These are phyloP conservation scores for Trametes hirsuta DNA, from an alignment of 1,284 basidiomycete species.

Conservation along the genomic window DNA sequence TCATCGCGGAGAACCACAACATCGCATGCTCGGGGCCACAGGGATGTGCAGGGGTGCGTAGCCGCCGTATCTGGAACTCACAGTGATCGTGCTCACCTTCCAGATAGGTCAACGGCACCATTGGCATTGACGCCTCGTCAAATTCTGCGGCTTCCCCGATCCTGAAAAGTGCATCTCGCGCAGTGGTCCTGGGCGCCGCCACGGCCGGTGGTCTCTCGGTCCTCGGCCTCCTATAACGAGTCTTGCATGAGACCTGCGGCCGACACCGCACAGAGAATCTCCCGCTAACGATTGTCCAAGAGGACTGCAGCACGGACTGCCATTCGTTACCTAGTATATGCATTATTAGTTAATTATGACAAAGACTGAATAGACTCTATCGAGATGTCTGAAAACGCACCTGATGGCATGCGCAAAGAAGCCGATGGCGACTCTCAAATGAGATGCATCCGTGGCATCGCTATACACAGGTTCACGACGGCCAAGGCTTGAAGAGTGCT, in stretches of 20 bases:
- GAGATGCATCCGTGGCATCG: no score
- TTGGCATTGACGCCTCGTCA: background rate
- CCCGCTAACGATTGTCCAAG: constrained; percentile 12
- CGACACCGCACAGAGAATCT: background rate
- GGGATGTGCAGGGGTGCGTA: constrained; percentile 17
- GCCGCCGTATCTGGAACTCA: background rate
- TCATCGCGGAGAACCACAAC: constrained; percentile 21
- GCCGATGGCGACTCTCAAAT: no score
- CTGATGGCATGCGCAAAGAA: no score
- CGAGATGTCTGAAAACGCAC: no score
- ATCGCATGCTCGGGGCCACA: constrained; percentile 17
- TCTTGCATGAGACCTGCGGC: background rate
- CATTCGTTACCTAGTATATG: constrained; percentile 14
- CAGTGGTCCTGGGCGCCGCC: constrained; percentile 3
- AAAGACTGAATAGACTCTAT: background rate
- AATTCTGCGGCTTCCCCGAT: constrained; percentile 12
- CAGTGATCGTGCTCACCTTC: background rate
- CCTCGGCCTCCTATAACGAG: constrained; percentile 10
- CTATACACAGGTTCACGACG: no score
- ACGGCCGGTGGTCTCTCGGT: constrained; percentile 5
- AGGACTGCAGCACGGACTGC: constrained; percentile 24
- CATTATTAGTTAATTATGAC: constrained; percentile 10
- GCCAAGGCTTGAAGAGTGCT: no score
- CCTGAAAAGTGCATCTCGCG: background rate
- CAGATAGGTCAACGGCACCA: constrained; percentile 9